These are phyloP conservation scores for Monoraphidium neglectum DNA, from an alignment of 139 green algal species.

Conservation along the genomic window DNA sequence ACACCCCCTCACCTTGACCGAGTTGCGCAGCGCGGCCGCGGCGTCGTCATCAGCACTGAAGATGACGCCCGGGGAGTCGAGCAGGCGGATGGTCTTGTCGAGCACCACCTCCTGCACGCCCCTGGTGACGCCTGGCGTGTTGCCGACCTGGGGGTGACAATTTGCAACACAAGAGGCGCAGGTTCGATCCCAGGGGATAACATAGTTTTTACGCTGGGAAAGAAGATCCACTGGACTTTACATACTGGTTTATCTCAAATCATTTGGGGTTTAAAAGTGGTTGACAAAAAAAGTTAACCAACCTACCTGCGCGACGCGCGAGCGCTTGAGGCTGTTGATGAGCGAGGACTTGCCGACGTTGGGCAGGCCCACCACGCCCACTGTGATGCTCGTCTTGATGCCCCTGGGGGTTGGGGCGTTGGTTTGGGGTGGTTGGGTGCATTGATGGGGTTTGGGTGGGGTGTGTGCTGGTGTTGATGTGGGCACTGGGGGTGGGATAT, in stretches of 20 bases:
- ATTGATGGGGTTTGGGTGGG: too few relatives aligned
- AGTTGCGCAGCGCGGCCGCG: conserved; percentile 84
- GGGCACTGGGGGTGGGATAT: too few relatives aligned
- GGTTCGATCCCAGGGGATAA: too few relatives aligned
- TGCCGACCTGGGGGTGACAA: conserved; percentile 74
- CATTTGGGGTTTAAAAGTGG: too few relatives aligned
- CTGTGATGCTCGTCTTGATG: conserved; percentile 94
- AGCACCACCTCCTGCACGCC: conserved; percentile 91
- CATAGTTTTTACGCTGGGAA: too few relatives aligned
- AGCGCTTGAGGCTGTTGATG: conserved; percentile 97
- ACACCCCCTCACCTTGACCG: conserved; percentile 69
- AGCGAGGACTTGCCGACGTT: conserved; percentile 98
- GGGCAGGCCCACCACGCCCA: conserved; percentile 96
- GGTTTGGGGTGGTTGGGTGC: too few relatives aligned
- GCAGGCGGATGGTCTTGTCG: conserved; percentile 94
- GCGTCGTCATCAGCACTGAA: conserved; percentile 62
- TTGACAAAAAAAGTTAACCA: background rate
- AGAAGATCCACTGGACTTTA: too few relatives aligned
- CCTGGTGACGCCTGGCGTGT: conserved; percentile 88
- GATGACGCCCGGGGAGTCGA: conserved; percentile 87
- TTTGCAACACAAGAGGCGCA: too few relatives aligned
- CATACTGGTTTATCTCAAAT: too few relatives aligned
- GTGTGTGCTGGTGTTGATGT: too few relatives aligned
- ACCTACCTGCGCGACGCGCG: conserved; percentile 76
- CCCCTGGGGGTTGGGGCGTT: too few relatives aligned